phyloP scores from a whole-genome alignment of 1,284 basidiomycete species.

The Tilletia indica region DNA sequence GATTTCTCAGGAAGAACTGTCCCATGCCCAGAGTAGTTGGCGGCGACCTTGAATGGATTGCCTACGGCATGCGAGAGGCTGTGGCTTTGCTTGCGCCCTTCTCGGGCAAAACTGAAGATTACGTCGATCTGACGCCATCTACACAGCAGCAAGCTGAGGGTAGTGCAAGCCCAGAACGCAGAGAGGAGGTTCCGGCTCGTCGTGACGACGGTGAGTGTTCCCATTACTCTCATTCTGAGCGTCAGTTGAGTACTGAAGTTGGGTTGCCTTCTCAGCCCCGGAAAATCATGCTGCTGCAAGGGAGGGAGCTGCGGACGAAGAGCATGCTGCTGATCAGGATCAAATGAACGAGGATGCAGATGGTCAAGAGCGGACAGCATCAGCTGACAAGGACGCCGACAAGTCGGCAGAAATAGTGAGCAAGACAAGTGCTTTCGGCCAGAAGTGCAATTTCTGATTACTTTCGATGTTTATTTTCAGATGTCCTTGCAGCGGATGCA shows the following conservation, averaged over 20 bases:
- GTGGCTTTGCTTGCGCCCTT: background rate
- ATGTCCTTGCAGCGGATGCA: background rate
- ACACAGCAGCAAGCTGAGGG: background rate
- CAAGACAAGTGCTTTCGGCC: background rate
- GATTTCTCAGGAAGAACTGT: background rate
- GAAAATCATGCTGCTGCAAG: too few species aligned
- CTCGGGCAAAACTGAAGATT: background rate
- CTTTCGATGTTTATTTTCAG: background rate
- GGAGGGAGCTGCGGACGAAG: too few species aligned
- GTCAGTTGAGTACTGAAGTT: too few species aligned
- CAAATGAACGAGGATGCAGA: too few species aligned
- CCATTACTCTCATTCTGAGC: too few species aligned
- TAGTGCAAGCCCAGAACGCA: background rate
- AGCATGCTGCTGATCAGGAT: too few species aligned
- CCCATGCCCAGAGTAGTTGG: background rate
- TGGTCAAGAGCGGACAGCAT: too few species aligned
- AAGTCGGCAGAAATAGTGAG: background rate
- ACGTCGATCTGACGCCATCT: background rate
- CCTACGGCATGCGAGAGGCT: background rate
- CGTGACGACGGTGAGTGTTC: too few species aligned
- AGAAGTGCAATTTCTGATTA: too few species aligned
- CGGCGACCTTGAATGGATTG: constrained; percentile 2
- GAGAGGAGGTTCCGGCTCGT: too few species aligned
- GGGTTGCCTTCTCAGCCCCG: too few species aligned
- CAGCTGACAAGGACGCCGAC: too few species aligned